Evolutionary conservation across 257 asterid species (phyloP).

Genomic region (Solanum okadae): DNA sequence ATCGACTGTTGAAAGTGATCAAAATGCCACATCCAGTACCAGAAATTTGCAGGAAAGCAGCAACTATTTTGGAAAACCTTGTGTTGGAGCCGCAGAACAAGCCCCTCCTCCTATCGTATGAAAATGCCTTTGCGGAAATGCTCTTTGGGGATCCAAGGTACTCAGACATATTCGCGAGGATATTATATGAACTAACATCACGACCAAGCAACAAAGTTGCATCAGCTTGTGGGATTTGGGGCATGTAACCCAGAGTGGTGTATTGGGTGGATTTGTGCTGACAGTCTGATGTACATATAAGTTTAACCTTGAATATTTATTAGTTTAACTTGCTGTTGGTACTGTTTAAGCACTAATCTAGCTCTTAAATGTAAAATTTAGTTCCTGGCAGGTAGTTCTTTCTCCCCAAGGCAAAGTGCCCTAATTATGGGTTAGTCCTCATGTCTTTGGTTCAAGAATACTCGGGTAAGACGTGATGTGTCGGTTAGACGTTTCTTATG

Average conservation of each 20-base stretch:
- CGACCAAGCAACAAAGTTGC: constrained; percentile 71
- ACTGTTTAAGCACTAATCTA: background rate
- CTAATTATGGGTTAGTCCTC: background rate
- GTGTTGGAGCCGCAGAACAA: constrained; percentile 96
- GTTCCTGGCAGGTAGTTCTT: background rate
- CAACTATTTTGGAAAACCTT: constrained; percentile 76
- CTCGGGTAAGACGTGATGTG: too few species aligned
- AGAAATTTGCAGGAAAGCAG: constrained; percentile 96
- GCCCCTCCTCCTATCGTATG: constrained; percentile 60
- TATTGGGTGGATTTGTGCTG: background rate
- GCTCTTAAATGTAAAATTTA: background rate
- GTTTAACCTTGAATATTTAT: background rate
- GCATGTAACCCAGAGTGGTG: constrained; percentile 35
- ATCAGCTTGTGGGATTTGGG: constrained; percentile 92
- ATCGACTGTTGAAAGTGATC: constrained; percentile 74
- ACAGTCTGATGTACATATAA: background rate
- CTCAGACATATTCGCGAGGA: constrained; percentile 82
- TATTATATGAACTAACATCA: constrained; percentile 70
- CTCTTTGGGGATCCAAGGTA: constrained; percentile 69
- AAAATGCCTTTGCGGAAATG: constrained; percentile 85
- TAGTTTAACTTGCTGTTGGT: background rate
- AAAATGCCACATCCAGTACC: constrained; percentile 80
- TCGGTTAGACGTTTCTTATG: background rate
- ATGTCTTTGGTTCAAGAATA: background rate
- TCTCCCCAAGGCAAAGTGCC: background rate